Conservation (phyloP, 2,329 filamentous ascomycete genomes). For the Grosmannia huntii region DNA sequence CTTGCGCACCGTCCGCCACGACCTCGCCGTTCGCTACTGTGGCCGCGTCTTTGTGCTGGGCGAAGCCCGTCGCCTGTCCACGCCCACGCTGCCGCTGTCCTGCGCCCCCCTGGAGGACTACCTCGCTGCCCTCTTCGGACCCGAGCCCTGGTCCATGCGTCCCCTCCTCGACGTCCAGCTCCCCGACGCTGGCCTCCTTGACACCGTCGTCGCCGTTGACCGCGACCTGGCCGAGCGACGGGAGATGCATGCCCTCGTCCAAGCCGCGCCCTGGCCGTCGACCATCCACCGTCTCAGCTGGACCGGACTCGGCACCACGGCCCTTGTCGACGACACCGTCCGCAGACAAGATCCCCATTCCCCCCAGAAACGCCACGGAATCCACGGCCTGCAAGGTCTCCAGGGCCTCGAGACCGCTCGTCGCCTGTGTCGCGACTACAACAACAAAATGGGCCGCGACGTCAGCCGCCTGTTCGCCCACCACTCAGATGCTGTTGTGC, state of each 20-base stretch:
- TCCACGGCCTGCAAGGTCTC: slow-evolving; percentile 15
- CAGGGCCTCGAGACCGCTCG: slow-evolving; percentile 22
- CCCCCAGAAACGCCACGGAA: not conserved
- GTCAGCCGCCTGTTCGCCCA: slow-evolving; percentile 20
- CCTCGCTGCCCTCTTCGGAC: slow-evolving; percentile 22
- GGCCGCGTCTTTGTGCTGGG: slow-evolving; percentile 26
- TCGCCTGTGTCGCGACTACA: slow-evolving; percentile 19
- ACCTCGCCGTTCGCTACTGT: slow-evolving; percentile 24
- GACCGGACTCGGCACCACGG: slow-evolving; percentile 25
- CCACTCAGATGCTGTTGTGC: slow-evolving; percentile 8
- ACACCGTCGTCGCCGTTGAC: slow-evolving; percentile 23
- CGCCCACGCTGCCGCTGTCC: not conserved
- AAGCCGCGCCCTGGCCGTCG: not conserved
- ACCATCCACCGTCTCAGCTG: slow-evolving; percentile 21
- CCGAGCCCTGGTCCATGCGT: slow-evolving; percentile 15
- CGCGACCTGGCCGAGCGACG: slow-evolving; percentile 28
- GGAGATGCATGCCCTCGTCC: slow-evolving; percentile 25
- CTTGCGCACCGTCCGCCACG: slow-evolving; percentile 21
- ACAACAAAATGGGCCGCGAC: slow-evolving; percentile 20
- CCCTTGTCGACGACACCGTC: slow-evolving; percentile 4
- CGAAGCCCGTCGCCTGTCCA: not conserved
- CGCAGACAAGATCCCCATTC: not conserved
- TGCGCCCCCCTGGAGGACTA: slow-evolving; percentile 20
- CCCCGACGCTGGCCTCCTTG: slow-evolving; percentile 16
- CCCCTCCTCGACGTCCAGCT: slow-evolving; percentile 5